Evolutionary conservation across 805 yeast genomes (phyloP).

Genomic region (Candida anglica): DNA sequence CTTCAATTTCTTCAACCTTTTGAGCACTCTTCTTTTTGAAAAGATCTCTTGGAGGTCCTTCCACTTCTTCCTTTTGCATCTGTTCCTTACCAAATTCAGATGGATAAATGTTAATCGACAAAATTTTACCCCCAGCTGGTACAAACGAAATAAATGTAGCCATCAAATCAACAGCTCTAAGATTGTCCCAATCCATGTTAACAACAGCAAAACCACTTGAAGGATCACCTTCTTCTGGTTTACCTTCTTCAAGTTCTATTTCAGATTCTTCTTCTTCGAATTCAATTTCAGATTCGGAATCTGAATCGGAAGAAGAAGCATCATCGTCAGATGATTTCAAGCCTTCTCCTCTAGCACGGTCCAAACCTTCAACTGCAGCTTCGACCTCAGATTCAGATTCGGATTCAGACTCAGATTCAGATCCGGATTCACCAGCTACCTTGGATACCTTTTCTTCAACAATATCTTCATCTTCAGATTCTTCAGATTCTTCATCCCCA

Average conservation of each 20-base stretch:
- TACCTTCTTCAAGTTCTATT: slow-evolving; percentile 49
- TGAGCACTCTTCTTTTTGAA: slow-evolving; percentile 49
- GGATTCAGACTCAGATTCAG: slow-evolving; percentile 41
- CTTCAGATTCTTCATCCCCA: slow-evolving; percentile 22
- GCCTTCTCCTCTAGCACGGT: slow-evolving; percentile 68
- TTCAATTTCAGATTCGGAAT: slow-evolving; percentile 33
- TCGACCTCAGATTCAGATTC: slow-evolving; percentile 8
- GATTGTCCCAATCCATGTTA: slow-evolving; percentile 95
- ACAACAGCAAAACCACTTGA: slow-evolving; percentile 82
- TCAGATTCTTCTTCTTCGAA: slow-evolving; percentile 52
- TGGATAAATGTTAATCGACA: slow-evolving; percentile 71
- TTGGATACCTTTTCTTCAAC: slow-evolving; percentile 7
- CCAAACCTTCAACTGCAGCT: slow-evolving; percentile 27
- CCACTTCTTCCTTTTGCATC: slow-evolving; percentile 82
- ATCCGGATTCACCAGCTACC: slow-evolving; percentile 30
- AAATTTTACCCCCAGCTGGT: slow-evolving; percentile 68
- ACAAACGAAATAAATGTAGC: slow-evolving; percentile 85
- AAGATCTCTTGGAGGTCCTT: slow-evolving; percentile 89
- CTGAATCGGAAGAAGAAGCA: slow-evolving; percentile 42
- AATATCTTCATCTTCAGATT: slow-evolving; percentile 17
- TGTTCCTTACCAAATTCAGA: slow-evolving; percentile 92
- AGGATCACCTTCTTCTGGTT: slow-evolving; percentile 87
- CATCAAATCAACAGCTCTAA: slow-evolving; percentile 81
- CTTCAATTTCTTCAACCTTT: slow-evolving; percentile 26
- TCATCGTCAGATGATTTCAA: slow-evolving; percentile 28